Percentiles rank a stretch among this genome's conserved stretches.
phyloP scores from a whole-genome alignment of 1,284 basidiomycete genomes.

The Mycena citricolor region DNA sequence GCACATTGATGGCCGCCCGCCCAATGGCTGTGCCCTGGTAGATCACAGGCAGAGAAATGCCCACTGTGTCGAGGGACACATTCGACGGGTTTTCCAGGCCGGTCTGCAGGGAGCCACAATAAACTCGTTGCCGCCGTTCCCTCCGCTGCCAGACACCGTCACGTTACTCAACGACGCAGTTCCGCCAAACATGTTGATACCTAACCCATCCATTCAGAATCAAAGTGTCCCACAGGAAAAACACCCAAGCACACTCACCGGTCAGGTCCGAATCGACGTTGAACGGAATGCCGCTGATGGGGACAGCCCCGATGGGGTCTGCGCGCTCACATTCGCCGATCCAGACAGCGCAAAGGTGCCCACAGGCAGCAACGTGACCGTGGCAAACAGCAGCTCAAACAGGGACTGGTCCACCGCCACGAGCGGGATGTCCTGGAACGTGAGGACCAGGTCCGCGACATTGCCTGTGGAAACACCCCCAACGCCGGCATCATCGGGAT shows the following conservation, averaged over 20 bases:
- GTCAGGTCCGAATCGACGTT: conserved; percentile 55
- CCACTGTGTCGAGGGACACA: conserved; percentile 60
- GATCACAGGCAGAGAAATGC: conserved; percentile 58
- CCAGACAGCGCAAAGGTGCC: conserved; percentile 56
- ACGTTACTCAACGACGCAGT: conserved; percentile 52
- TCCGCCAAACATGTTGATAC: conserved; percentile 55
- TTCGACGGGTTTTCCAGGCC: conserved; percentile 67
- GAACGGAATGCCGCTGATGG: conserved; percentile 66
- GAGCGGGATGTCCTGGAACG: conserved; percentile 58
- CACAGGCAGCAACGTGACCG: conserved; percentile 51
- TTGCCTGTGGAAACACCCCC: conserved; percentile 73
- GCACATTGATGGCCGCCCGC: conserved; percentile 56
- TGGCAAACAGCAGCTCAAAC: conserved; percentile 60
- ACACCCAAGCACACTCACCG: conserved; percentile 34
- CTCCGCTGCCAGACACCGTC: conserved; percentile 60
- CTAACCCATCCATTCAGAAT: conserved; percentile 32
- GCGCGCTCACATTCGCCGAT: conserved; percentile 59
- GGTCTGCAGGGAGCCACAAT: conserved; percentile 53
- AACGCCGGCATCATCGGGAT: conserved; percentile 51
- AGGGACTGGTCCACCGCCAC: conserved; percentile 53
- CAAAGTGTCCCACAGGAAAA: neutral
- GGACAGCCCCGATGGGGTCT: conserved; percentile 68
- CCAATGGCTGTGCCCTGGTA: conserved; percentile 58
- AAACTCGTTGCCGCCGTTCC: conserved; percentile 53
- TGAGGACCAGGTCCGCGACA: conserved; percentile 54